A percentile compares a stretch with the other conserved stretches of the same genome.
phyloP scores from a whole-genome alignment of 495 filamentous ascomycete genomes.

The Thermochaetoides thermophila region DNA sequence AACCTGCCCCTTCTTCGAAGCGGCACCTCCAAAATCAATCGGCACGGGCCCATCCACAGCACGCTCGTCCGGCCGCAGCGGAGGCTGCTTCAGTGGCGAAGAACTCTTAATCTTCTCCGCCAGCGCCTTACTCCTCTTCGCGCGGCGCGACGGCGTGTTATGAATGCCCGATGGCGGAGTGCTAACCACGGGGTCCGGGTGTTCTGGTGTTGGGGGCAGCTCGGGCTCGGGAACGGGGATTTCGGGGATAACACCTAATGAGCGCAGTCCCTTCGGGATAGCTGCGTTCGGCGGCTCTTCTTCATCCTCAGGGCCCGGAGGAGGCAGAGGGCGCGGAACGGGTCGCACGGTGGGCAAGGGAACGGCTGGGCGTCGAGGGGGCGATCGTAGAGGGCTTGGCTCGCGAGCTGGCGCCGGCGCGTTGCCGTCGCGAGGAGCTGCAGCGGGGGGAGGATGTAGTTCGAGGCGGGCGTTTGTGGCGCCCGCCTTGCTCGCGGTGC shows the following conservation, averaged over 20 bases:
- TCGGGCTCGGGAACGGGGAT: slow-evolving; percentile 40
- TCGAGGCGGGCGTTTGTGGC: slow-evolving; percentile 8
- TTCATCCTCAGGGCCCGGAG: slow-evolving; percentile 23
- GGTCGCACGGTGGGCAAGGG: slow-evolving; percentile 21
- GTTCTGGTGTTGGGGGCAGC: slow-evolving; percentile 54
- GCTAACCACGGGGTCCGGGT: slow-evolving; percentile 37
- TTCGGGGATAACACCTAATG: slow-evolving; percentile 25
- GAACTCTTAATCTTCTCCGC: slow-evolving; percentile 26
- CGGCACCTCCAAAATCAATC: neutral
- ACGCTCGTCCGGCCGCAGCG: slow-evolving; percentile 1
- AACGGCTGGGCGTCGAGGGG: slow-evolving; percentile 11
- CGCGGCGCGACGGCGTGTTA: slow-evolving; percentile 33
- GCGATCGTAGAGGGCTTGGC: slow-evolving; percentile 22
- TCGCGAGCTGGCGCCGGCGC: slow-evolving; percentile 13
- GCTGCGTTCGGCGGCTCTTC: too few species aligned
- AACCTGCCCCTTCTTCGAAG: slow-evolving; percentile 1
- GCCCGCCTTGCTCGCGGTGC: slow-evolving; percentile 5
- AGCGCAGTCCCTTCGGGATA: too few species aligned
- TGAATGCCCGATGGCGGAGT: slow-evolving; percentile 39
- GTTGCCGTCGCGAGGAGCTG: slow-evolving; percentile 3
- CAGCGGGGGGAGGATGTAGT: too few species aligned
- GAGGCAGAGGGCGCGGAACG: slow-evolving; percentile 24
- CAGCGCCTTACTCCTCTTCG: slow-evolving; percentile 23
- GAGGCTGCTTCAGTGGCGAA: slow-evolving; percentile 31
- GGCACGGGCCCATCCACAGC: neutral